Base-by-base conservation (phyloP, 305 asterid genomes). In the Solanum aculeatissimum region DNA sequence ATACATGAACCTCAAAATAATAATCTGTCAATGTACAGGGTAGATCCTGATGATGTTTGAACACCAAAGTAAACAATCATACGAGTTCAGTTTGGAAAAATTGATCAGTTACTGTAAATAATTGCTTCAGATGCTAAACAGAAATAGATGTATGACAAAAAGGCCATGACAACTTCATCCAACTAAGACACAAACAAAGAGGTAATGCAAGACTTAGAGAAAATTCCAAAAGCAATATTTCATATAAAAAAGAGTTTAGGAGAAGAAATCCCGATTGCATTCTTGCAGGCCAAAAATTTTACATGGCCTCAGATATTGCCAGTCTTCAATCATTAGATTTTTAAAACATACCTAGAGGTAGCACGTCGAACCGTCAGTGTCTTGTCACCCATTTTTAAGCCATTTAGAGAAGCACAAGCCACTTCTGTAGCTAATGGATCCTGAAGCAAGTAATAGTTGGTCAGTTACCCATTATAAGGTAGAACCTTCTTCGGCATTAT, bases 341-440 rank as follows among this genome's bases (percentile, higher is more conserved):
- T 72, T 70, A 87, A 85, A 58, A 86, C 84, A 35, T 81, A 93
- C 97, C 95, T 91, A 77, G 89, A 84, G 84, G 92, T 88, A 66
- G 95, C 95, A 47, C 97, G 93, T 32, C 97, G 88, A 82, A 93
- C 95, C 51, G 97, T 92, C 84, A 93, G 91, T 27, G 95, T 93
- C 84, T 93, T 93, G 80, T 92, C 97, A 68, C 93, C 95, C 83
- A 92, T 95, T 90, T 92, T 93, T 78, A 93, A 84, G 84, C 95
- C 97, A 87, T 93, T 93, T 70, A 93, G 88, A 85, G 95, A 89
- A 83, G 95, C 95, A 88, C 97, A 93, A 42, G 97, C 97, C 82
- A 90, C 86, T 86, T 92, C 95, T 14, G 95, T 93, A 85, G 88
- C 92, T 54, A 94, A 90, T 80, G 92, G 92, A 85, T 93, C 95